Evolutionary conservation across 768 basidiomycete species (phyloP).

Genomic region (Sporobolomyces pararoseus): DNA sequence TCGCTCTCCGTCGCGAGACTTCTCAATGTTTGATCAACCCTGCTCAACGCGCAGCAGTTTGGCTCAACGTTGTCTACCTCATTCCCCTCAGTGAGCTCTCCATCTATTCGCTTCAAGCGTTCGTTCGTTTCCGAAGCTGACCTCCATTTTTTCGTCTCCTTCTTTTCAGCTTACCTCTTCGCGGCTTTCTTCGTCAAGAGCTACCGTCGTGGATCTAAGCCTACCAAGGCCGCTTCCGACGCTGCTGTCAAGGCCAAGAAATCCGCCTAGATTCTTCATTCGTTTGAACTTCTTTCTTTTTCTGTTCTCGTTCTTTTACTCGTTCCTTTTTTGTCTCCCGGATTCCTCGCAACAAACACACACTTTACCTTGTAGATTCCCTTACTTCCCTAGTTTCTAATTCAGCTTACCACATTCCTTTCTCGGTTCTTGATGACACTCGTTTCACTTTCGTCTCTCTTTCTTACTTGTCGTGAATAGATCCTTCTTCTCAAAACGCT

Average conservation of each 20-base stretch:
- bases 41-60: constrained; percentile 39
- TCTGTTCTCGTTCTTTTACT: not conserved
- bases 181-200: constrained; percentile 44
- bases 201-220: constrained; percentile 34
- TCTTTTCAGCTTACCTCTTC: constrained; percentile 42
- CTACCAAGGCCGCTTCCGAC: constrained; percentile 4
- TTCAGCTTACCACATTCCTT: too few species aligned
- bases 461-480: not conserved
- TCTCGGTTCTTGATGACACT: too few species aligned
- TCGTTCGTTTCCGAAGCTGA: not conserved
- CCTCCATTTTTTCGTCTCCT: not conserved
- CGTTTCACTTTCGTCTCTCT: not conserved
- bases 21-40: constrained; percentile 39
- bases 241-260: constrained; percentile 19
- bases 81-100: constrained; percentile 36
- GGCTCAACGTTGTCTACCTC: constrained; percentile 44
- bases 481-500: not conserved
- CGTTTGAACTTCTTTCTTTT: not conserved
- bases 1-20: constrained; percentile 10
- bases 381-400: too few species aligned
- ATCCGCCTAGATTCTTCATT: not conserved
- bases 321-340: too few species aligned
- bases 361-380: too few species aligned
- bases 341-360: too few species aligned
- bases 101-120: not conserved